Conservation (phyloP, 495 filamentous ascomycete genomes). For the Trichoderma parareesei region DNA sequence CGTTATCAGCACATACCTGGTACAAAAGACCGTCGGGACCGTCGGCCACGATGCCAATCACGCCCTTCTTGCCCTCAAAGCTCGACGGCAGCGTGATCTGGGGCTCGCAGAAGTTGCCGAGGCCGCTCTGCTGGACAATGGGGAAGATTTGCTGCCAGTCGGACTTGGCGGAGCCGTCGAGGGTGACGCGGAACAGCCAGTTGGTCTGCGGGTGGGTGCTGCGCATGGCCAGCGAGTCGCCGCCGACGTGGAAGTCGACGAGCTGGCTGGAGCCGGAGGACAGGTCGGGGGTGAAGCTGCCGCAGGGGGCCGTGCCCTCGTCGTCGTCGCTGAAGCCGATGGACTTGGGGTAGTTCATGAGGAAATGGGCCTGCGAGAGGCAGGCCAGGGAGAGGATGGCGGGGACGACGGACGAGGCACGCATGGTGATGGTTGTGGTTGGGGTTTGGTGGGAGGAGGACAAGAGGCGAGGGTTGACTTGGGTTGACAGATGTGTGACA, state of each 20-base stretch:
- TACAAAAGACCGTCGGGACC: constrained; percentile 41
- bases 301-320: constrained; percentile 36
- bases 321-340: constrained; percentile 41
- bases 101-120: constrained; percentile 37
- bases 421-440: constrained; percentile 20
- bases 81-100: constrained; percentile 29
- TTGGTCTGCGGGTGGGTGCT: constrained; percentile 36
- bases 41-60: constrained; percentile 34
- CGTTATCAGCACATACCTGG: constrained; percentile 30
- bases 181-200: constrained; percentile 44
- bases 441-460: neutral
- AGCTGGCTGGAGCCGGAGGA: constrained; percentile 17
- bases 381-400: constrained; percentile 26
- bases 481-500: too few relatives aligned
- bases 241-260: constrained; percentile 45
- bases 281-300: constrained; percentile 35
- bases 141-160: constrained; percentile 44
- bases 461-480: neutral
- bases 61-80: constrained; percentile 41
- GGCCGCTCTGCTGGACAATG: constrained; percentile 36
- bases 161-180: constrained; percentile 30
- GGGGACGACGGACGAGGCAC: constrained; percentile 18
- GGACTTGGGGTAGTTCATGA: constrained; percentile 32
- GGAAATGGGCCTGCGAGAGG: constrained; percentile 38
- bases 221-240: constrained; percentile 31